phyloP scores from a whole-genome alignment of 1,139 yeast genomes.

The Arxiozyma telluris region DNA sequence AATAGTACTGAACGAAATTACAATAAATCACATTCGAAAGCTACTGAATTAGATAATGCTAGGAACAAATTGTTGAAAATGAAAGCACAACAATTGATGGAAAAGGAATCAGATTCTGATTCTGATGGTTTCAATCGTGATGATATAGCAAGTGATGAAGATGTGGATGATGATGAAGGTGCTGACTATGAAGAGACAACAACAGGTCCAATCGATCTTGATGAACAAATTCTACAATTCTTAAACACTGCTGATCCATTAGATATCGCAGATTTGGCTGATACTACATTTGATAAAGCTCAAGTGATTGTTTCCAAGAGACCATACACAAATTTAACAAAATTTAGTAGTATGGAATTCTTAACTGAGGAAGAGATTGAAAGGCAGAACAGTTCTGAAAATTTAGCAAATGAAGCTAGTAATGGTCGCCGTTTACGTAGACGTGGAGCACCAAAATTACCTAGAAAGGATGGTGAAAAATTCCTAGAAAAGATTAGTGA shows the following conservation, averaged over 20 bases:
- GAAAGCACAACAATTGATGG: constrained; percentile 11
- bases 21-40: constrained; percentile 2
- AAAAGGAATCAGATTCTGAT: constrained; percentile 14
- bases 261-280: constrained; percentile 74
- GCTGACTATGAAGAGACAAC: constrained; percentile 35
- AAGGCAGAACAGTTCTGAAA: constrained; percentile 13
- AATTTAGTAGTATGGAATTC: constrained; percentile 38
- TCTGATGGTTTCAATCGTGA: constrained; percentile 29
- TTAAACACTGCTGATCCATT: constrained; percentile 66
- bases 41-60: constrained; percentile 21
- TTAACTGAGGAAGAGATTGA: constrained; percentile 26
- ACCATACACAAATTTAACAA: constrained; percentile 62
- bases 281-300: constrained; percentile 61
- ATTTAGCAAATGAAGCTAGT: constrained; percentile 5
- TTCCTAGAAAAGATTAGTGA: constrained; percentile 61
- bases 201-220: constrained; percentile 39
- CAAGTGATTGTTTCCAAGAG: constrained; percentile 50
- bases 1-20: background rate
- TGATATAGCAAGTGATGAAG: constrained; percentile 39
- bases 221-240: constrained; percentile 61
- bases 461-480: constrained; percentile 63
- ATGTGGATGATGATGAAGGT: constrained; percentile 38
- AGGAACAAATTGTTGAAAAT: constrained; percentile 15
- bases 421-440: constrained; percentile 9
- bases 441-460: constrained; percentile 32